Conservation (phyloP, 306 rosid genomes). For the Castanea sativa region DNA sequence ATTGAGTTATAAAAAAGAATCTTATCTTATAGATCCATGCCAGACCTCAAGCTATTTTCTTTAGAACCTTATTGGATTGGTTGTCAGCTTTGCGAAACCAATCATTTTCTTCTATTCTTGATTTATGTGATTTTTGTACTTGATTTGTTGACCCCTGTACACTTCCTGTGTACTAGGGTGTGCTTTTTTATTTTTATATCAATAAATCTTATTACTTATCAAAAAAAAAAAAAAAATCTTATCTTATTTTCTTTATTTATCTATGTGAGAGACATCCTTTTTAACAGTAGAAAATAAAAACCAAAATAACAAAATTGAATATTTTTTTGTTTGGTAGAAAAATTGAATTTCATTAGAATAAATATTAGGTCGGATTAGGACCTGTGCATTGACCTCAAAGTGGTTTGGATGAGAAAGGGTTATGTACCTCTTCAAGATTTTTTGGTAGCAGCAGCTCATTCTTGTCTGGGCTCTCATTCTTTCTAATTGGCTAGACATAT, state of each 20-base stretch:
- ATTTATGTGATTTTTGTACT: no score
- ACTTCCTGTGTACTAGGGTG: no score
- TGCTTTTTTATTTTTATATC: no score
- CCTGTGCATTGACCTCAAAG: background rate
- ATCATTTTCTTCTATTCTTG: no score
- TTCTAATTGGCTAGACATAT: background rate
- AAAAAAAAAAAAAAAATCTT: no score
- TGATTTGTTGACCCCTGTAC: no score
- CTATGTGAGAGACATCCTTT: background rate
- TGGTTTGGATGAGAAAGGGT: background rate
- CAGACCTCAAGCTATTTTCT: no score
- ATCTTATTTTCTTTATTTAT: background rate
- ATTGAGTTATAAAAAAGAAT: no score
- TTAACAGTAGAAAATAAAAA: background rate
- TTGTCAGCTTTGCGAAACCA: no score
- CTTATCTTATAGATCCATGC: no score
- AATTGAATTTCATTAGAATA: background rate
- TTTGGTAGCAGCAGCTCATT: background rate
- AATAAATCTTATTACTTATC: no score
- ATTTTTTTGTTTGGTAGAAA: background rate
- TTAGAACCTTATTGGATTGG: no score
- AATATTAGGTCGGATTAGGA: background rate
- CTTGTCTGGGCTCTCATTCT: background rate
- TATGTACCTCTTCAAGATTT: background rate
- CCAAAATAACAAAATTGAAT: background rate